Base-by-base conservation (phyloP, 106 monocot species). In the Narthecium ossifragum region DNA sequence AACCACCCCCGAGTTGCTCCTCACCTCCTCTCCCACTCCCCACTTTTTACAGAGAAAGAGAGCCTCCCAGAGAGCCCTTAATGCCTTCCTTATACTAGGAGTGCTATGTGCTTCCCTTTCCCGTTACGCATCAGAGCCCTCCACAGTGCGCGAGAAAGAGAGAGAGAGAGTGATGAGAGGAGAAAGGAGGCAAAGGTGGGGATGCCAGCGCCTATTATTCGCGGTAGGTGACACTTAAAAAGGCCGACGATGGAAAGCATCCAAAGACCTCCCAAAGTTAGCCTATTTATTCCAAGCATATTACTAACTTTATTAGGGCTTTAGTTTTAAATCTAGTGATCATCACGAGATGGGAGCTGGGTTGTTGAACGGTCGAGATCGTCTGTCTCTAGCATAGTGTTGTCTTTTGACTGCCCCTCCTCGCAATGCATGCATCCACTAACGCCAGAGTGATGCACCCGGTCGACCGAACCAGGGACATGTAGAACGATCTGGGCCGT, bases 161-260 rank as follows among this genome's bases (percentile, higher is more conserved):
- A 20, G 23, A 49, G 9, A n/a, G 23, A 49, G 49, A 49, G 49
- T 17, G 17, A 43, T 17, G 23, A 49, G 49, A 22, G 9, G 23
- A 8, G 21, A 23, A 22, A 1, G 53, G 30, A 29, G 53, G 53
- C 25, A 14, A 28, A n/a, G n/a, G 31, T 54, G 27, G 53, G n/a
- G n/a, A n/a, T n/a, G n/a, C n/a, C n/a, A n/a, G 15, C 15, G 18
- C 18, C 24, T 8, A 29, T 28, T 54, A 54, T 54, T 54, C 53
- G 53, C 53, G 31, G 27, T 54, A 54, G 31, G 53, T 54, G 31
- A 18, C 53, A 54, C 53, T 31, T 54, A 54, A 54, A 54, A 54
- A 54, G 53, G 28, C 5, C 13, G 28, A 29, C 30, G 27, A 11
- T 54, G 15, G 53, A 14, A 18, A 54, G 53, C 27, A 54, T 54